Evolutionary conservation across 345 rosid species (phyloP).

Genomic region (Melaleuca quinquenervia): DNA sequence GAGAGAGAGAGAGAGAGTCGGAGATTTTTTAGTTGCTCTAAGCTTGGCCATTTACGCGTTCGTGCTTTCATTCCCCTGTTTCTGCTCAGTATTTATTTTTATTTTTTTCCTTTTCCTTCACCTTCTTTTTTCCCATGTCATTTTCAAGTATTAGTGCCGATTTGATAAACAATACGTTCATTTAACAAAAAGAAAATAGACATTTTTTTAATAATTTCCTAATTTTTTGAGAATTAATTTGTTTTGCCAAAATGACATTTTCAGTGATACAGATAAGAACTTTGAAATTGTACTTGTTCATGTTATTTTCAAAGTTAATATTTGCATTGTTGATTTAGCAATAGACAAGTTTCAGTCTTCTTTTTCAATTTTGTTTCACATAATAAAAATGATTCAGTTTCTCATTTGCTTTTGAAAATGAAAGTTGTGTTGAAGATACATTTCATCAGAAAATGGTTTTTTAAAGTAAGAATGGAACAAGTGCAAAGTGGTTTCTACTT

Average conservation of each 20-base stretch:
- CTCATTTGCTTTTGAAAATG: not conserved
- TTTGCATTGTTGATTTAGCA: fast-evolving
- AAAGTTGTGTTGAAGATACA: not conserved
- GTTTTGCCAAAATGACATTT: fast-evolving
- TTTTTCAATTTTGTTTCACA: fast-evolving
- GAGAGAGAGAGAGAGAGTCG: not conserved
- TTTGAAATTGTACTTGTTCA: not conserved
- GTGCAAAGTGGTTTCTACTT: not conserved
- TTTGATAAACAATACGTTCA: not conserved
- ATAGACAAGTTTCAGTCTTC: not conserved
- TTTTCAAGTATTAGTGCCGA: not conserved
- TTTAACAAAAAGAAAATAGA: not conserved
- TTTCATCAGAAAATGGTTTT: not conserved
- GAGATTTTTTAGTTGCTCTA: slow-evolving; percentile 38
- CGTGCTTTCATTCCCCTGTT: not conserved
- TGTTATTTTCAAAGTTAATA: not conserved
- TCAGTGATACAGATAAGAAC: not conserved
- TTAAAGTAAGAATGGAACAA: not conserved
- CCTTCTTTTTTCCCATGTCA: not conserved
- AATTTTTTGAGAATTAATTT: not conserved
- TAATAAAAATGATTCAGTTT: too few species aligned
- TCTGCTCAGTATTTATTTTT: not conserved
- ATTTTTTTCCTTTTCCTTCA: not conserved
- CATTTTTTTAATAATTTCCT: not conserved
- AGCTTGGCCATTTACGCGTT: slow-evolving; percentile 20